Evolutionary conservation across 192 early-diverging fungal genomes (phyloP), one percentile per base, ranked within the genome.

Genomic region (Backusella psychrophila): DNA sequence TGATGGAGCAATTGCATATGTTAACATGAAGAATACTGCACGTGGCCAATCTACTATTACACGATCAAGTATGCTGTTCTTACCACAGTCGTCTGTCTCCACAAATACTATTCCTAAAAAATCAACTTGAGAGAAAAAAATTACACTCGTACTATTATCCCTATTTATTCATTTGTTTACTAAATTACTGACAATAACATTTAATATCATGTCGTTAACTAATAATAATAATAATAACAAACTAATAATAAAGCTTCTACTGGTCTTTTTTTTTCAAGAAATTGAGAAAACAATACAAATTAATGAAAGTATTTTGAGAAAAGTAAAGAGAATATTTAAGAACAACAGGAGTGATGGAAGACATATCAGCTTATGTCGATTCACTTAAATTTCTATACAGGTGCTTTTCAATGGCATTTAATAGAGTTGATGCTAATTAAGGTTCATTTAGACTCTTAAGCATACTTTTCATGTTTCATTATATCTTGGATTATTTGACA

Each of bases 1-100:
- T 8, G 75, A 80, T 23, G 75, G 76, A 49, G 79, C 79, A 19
- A 73, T 77, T 26, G n/a, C 69, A 6, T 80, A 80, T 44, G 35
- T 80, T 12, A 80, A 72, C 31, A 36, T 56, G 4, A 80, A 77
- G 39, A 80, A 75, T 31, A 59, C 71, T 15, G 79, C 75, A 21
- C 59, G 79, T 67, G 75, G 79, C 0, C 71, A 77, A 65, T 68
- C 77, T 7, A 41, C 69, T 21, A 69, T 76, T 49, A 39, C 66
- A 19, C 38, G 74, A 23, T 46, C 74, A 33, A 68, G 19, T 68
- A 35, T 68, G 66, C 35, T 68, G 15, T 19, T 68, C 34, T 36
- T 33, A 68, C 56, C 56, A 26, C 56, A 63, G 12, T 23, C 26
- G 23, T 29, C 56, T 4, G 0, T 63, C 26, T 29, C 56, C 6